A percentile compares a stretch with the other conserved stretches of the same genome.
These are phyloP conservation scores for Auricularia auricula-judae DNA, from an alignment of 768 basidiomycete species.

Conservation along the genomic window DNA sequence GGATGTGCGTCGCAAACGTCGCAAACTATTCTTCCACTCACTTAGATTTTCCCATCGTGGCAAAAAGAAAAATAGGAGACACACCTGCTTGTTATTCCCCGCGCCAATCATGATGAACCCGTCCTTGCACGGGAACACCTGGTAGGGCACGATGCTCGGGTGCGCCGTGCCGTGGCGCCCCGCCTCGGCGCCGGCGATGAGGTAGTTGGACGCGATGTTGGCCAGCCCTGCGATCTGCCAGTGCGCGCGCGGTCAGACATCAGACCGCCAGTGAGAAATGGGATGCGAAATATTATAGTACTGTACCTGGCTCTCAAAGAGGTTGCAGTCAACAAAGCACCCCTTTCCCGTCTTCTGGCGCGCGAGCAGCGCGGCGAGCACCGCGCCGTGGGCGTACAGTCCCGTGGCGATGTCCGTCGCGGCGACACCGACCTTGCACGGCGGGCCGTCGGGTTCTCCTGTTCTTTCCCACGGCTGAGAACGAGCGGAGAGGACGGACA, in stretches of 20 bases:
- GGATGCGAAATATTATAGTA: background rate
- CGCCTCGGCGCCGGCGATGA: slow-evolving; percentile 77
- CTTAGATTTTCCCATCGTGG: too few relatives aligned
- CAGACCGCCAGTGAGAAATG: too few relatives aligned
- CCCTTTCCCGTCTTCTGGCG: slow-evolving; percentile 78
- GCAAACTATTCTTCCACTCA: slow-evolving; percentile 41
- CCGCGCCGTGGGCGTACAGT: slow-evolving; percentile 84
- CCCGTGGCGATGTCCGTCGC: slow-evolving; percentile 83
- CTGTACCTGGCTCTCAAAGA: slow-evolving; percentile 89
- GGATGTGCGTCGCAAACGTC: slow-evolving; percentile 50
- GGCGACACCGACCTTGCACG: slow-evolving; percentile 92
- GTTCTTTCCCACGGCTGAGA: slow-evolving; percentile 38
- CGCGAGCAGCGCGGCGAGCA: slow-evolving; percentile 81
- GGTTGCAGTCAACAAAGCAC: slow-evolving; percentile 83
- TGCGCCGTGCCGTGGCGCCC: slow-evolving; percentile 85
- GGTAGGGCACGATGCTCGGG: slow-evolving; percentile 89
- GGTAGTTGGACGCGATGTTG: slow-evolving; percentile 89
- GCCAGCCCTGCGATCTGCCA: slow-evolving; percentile 76
- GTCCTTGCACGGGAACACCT: slow-evolving; percentile 78
- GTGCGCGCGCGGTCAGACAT: too few relatives aligned
- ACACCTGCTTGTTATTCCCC: slow-evolving; percentile 78
- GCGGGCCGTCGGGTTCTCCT: slow-evolving; percentile 76
- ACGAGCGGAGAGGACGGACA: slow-evolving; percentile 4
- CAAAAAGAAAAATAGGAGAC: background rate
- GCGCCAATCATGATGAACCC: slow-evolving; percentile 91